Evolutionary conservation across 495 filamentous ascomycete species (phyloP).

Genomic region (Melanomma pulvis-pyrius): DNA sequence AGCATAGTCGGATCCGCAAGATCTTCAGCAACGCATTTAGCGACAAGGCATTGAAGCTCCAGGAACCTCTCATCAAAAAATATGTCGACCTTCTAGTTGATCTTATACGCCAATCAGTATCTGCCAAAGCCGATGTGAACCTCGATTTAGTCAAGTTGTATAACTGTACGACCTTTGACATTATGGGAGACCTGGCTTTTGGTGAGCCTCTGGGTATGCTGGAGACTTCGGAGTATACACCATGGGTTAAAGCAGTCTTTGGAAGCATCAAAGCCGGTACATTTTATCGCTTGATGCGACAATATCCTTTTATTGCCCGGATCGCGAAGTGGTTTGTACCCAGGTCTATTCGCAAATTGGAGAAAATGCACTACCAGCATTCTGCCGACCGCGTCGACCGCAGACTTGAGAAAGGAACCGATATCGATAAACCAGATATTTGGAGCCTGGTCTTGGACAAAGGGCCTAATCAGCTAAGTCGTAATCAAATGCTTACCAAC

Average conservation of each 20-base stretch:
- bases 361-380: conserved; percentile 2
- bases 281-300: not conserved
- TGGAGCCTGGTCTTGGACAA: not conserved
- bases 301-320: not conserved
- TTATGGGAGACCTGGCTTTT: conserved; percentile 34
- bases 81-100: conserved; percentile 26
- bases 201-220: conserved; percentile 28
- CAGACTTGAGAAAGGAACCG: conserved; percentile 14
- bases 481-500: not conserved
- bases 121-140: conserved; percentile 2
- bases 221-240: conserved; percentile 13
- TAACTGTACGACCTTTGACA: conserved; percentile 36
- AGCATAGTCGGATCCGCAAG: conserved; percentile 25
- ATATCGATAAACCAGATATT: conserved; percentile 22
- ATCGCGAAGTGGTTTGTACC: conserved; percentile 4
- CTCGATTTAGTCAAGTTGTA: conserved; percentile 14
- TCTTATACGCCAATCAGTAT: not conserved
- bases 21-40: conserved; percentile 29
- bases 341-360: conserved; percentile 5
- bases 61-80: conserved; percentile 14
- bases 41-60: conserved; percentile 27
- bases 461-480: not conserved
- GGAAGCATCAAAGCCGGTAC: not conserved
- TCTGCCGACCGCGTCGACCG: conserved; percentile 10
- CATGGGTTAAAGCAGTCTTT: conserved; percentile 25